phyloP scores from a whole-genome alignment of 345 rosid genomes.

The Alliaria petiolata region DNA sequence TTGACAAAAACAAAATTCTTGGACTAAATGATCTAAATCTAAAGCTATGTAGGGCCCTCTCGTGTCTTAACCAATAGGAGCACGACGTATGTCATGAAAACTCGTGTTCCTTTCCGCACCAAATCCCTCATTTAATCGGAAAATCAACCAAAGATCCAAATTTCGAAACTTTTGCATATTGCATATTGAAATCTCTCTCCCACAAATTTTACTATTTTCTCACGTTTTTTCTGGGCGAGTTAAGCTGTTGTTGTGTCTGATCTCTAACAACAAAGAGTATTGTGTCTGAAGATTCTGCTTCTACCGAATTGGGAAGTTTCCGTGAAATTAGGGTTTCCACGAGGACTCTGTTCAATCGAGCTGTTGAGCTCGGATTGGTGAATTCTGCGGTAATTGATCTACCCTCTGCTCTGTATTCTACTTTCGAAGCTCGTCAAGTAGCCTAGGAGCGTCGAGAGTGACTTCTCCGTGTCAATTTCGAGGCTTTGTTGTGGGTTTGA shows the following conservation, averaged over 20 bases:
- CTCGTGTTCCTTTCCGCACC: constrained; percentile 23
- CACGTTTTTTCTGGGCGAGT: neutral
- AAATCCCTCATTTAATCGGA: constrained; percentile 27
- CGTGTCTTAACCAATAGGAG: neutral
- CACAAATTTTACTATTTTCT: constrained; percentile 6
- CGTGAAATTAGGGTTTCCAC: constrained; percentile 27
- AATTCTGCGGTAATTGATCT: constrained; percentile 25
- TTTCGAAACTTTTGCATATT: constrained; percentile 15
- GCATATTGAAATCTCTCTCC: constrained; percentile 9
- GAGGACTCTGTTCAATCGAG: constrained; percentile 29
- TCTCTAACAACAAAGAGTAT: constrained; percentile 2
- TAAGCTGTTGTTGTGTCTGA: constrained; percentile 26
- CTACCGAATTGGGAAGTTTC: constrained; percentile 8
- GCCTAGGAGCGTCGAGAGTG: neutral
- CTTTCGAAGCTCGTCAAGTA: constrained; percentile 3
- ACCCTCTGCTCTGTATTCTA: neutral
- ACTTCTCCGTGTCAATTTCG: neutral
- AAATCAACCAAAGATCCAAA: constrained; percentile 16
- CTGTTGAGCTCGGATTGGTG: constrained; percentile 18
- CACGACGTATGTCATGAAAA: constrained; percentile 8
- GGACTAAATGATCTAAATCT: constrained; percentile 10
- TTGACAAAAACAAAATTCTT: constrained; percentile 9
- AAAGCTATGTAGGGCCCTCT: constrained; percentile 25
- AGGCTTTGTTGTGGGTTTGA: constrained; percentile 7
- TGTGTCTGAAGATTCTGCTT: constrained; percentile 5